Base-by-base conservation (phyloP, 2,329 filamentous ascomycete species). In the Beauveria rudraprayagi region DNA sequence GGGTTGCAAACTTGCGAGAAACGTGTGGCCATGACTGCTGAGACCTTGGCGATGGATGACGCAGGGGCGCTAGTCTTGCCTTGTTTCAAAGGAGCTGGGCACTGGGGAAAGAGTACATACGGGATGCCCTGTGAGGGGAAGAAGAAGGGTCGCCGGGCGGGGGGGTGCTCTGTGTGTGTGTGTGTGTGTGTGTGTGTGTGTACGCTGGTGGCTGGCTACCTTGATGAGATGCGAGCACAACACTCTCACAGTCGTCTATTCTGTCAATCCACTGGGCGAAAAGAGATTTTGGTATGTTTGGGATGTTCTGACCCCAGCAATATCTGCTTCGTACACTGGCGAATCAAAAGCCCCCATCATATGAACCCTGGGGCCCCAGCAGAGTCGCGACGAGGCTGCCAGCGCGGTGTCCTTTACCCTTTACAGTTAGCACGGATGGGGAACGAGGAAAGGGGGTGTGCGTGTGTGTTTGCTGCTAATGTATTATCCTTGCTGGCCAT, bases 351-450 rank as follows among this genome's bases (percentile, higher is more conserved):
- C 30, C 34, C 26, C 30, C 30, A 24, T 8, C 16, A 19, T 17
- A 22, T 58, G 43, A 30, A 47, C 17, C 43, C 34, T 17, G 22
- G 24, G n/a, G 55, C 3, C 5, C 19, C 24, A 5, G 43, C 17
- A 58, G 46, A 30, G 56, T 43, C 16, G 34, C 34, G 43, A 17
- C 56, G 46, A 52, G 56, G 56, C 56, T 60, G 56, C 30, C 56
- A 60, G 48, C 56, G 56, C 56, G 56, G 56, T 60, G 56, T 60
- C 56, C 47, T 60, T 60, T 19, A 24, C 56, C 40, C 0, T 22
- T 53, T 53, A 10, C n/a, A n/a, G 56, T 37, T 60, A 60, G 56
- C 11, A n/a, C 19, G 14, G n/a, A 28, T 10, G 30, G 46, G 16
- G 28, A 26, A 26, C 2, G 26, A 17, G 17, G 6, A 34, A 8